Percentiles rank a stretch among this genome's conserved stretches.
Conservation (phyloP, 2,329 filamentous ascomycete genomes). For the Ceratocystiopsis minuta region DNA sequence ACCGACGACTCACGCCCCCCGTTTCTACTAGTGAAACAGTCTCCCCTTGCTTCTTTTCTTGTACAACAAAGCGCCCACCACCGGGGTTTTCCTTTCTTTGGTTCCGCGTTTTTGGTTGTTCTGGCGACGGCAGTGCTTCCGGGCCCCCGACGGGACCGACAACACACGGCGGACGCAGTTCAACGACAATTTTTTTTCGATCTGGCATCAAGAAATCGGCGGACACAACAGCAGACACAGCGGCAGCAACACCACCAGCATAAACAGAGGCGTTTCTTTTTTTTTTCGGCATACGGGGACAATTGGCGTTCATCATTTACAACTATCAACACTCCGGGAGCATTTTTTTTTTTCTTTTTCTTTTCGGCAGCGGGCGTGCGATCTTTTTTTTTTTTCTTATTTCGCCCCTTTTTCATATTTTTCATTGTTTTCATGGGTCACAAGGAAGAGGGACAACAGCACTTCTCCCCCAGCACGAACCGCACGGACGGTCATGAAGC, state of each 20-base stretch:
- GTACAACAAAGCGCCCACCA: not conserved
- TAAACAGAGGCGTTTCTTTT: not conserved
- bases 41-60: not conserved
- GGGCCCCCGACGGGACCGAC: not conserved
- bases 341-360: slow-evolving; percentile 7
- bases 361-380: slow-evolving; percentile 10
- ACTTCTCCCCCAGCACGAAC: slow-evolving; percentile 19
- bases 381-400: slow-evolving; percentile 9
- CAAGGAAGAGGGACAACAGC: slow-evolving; percentile 6
- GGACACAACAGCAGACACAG: slow-evolving; percentile 1
- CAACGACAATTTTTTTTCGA: slow-evolving; percentile 4
- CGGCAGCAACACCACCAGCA: slow-evolving; percentile 2
- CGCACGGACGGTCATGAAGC: slow-evolving; percentile 29
- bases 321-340: not conserved
- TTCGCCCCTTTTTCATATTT: slow-evolving; percentile 19
- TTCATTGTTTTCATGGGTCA: slow-evolving; percentile 20
- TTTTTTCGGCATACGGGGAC: slow-evolving; percentile 4
- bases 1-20: slow-evolving; percentile 5
- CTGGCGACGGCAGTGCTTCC: slow-evolving; percentile 8
- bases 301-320: slow-evolving; percentile 16
- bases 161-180: not conserved
- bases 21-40: slow-evolving; percentile 1
- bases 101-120: slow-evolving; percentile 5
- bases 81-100: not conserved
- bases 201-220: slow-evolving; percentile 11